A percentile compares a stretch with the other conserved stretches of the same genome.
These are phyloP conservation scores for Porphyrellus cyaneotinctus DNA, from an alignment of 768 basidiomycete species.

Conservation along the genomic window DNA sequence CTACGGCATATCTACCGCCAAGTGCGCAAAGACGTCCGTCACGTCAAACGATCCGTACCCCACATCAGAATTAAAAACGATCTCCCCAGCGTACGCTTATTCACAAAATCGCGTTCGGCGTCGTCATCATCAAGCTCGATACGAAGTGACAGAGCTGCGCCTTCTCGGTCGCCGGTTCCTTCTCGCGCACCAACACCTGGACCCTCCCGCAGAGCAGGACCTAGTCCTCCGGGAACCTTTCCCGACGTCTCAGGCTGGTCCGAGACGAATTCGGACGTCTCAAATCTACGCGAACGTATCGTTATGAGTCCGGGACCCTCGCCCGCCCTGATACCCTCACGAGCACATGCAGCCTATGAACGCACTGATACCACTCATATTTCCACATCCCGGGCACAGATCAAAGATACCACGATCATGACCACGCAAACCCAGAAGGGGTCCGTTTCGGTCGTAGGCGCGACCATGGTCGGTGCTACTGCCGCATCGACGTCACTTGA, in stretches of 20 bases:
- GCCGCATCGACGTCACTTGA: slow-evolving; percentile 1
- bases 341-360: slow-evolving; percentile 12
- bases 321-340: slow-evolving; percentile 26
- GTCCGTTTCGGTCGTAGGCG: not conserved
- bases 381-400: slow-evolving; percentile 4
- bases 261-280: slow-evolving; percentile 27
- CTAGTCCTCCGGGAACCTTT: slow-evolving; percentile 28
- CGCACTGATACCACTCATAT: slow-evolving; percentile 11
- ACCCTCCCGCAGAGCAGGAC: slow-evolving; percentile 22
- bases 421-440: slow-evolving; percentile 12
- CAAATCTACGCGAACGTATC: slow-evolving; percentile 14
- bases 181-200: slow-evolving; percentile 13
- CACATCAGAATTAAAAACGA: slow-evolving; percentile 32
- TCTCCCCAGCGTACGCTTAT: slow-evolving; percentile 28
- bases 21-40: slow-evolving; percentile 33
- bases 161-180: slow-evolving; percentile 22
- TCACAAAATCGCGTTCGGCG: slow-evolving; percentile 15
- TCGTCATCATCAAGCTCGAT: slow-evolving; percentile 23
- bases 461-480: not conserved
- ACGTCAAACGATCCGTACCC: slow-evolving; percentile 30
- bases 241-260: slow-evolving; percentile 31
- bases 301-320: slow-evolving; percentile 20
- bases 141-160: slow-evolving; percentile 30
- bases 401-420: slow-evolving; percentile 9
- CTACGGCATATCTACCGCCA: slow-evolving; percentile 35